Conservation (phyloP, 257 asterid genomes). For the Solanum infundibuliforme region DNA sequence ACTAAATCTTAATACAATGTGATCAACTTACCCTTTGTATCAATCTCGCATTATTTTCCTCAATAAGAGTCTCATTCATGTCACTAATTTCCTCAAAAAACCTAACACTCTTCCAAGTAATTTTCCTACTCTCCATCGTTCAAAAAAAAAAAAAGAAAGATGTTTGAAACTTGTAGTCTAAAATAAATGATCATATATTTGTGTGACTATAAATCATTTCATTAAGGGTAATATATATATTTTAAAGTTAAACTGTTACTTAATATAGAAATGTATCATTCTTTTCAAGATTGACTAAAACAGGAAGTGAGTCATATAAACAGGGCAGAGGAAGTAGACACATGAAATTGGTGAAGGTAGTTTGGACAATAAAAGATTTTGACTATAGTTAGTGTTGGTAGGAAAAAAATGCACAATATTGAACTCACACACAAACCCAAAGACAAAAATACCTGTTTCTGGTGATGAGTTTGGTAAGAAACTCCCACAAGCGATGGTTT, state of each 20-base stretch:
- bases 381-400: neutral
- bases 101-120: neutral
- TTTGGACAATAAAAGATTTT: neutral
- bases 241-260: no score
- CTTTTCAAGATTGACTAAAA: no score
- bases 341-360: neutral
- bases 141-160: neutral
- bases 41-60: neutral
- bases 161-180: neutral
- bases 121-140: neutral
- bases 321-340: neutral
- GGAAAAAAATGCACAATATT: neutral
- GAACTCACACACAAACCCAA: slow-evolving; percentile 24
- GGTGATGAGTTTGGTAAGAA: slow-evolving; percentile 66
- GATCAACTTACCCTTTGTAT: neutral
- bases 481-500: slow-evolving; percentile 85
- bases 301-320: neutral
- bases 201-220: neutral
- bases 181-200: no score
- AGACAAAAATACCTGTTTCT: slow-evolving; percentile 51
- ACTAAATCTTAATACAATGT: neutral
- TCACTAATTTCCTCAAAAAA: neutral
- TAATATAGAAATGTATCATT: no score
- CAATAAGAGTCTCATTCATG: neutral
- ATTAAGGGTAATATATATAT: neutral